phyloP scores from a whole-genome alignment of 192 early-diverging fungal genomes.

The Funneliformis geosporum region DNA sequence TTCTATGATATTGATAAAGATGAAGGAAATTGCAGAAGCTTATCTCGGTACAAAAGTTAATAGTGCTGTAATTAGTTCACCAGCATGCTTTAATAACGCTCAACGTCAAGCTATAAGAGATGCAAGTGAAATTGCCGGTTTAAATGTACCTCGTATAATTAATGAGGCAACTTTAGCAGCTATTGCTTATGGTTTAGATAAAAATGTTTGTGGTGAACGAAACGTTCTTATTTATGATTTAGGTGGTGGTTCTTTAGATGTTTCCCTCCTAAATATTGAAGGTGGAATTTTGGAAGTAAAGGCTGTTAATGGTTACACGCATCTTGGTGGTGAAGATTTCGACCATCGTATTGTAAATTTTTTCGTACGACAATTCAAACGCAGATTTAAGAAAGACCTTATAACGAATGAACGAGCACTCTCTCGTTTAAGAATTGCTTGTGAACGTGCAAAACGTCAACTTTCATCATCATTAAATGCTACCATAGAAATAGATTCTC shows the following conservation, averaged over 20 bases:
- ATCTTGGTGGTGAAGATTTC: constrained; percentile 66
- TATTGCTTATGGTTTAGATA: constrained; percentile 78
- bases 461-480: too few relatives aligned
- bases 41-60: constrained; percentile 90
- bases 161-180: constrained; percentile 89
- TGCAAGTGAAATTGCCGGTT: constrained; percentile 77
- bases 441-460: background rate
- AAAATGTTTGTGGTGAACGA: constrained; percentile 58
- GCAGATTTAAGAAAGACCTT: background rate
- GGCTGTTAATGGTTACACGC: constrained; percentile 86
- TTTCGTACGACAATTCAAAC: too few relatives aligned
- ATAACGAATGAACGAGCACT: background rate
- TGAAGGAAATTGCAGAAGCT: constrained; percentile 87
- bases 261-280: constrained; percentile 88
- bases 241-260: constrained; percentile 92
- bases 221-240: constrained; percentile 87
- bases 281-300: constrained; percentile 91
- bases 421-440: background rate
- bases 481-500: constrained; percentile 32
- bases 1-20: too few relatives aligned
- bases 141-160: constrained; percentile 78
- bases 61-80: constrained; percentile 85
- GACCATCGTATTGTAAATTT: constrained; percentile 23
- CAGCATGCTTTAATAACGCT: constrained; percentile 90
- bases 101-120: constrained; percentile 88